These are phyloP conservation scores for Blastocystis sp. DNA, from an alignment of 352 stramenopile genomes.

Conservation along the genomic window DNA sequence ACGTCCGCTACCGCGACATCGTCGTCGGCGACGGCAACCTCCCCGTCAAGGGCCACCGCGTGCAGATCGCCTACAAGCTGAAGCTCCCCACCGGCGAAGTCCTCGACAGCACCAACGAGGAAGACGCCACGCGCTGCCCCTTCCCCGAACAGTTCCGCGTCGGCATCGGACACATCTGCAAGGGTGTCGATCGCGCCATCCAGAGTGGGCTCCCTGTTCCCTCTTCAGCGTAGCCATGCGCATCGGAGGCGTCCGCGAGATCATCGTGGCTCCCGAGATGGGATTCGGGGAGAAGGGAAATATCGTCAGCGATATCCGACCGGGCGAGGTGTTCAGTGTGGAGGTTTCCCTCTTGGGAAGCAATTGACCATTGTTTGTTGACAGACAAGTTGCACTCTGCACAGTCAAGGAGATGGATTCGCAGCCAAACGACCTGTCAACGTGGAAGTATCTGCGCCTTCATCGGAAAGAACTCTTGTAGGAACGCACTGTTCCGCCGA, in stretches of 20 bases:
- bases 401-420: not conserved
- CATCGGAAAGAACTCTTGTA: constrained; percentile 32
- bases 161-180: constrained; percentile 15
- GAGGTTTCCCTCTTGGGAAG: constrained; percentile 21
- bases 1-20: not conserved
- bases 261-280: constrained; percentile 33
- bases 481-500: not conserved
- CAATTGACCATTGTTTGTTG: not conserved
- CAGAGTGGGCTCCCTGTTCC: not conserved
- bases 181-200: constrained; percentile 31
- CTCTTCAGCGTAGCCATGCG: not conserved
- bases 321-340: constrained; percentile 15
- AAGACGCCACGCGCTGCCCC: not conserved
- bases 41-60: constrained; percentile 15
- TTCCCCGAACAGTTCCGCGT: constrained; percentile 22
- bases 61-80: constrained; percentile 36
- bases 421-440: not conserved
- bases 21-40: not conserved
- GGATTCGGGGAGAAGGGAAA: constrained; percentile 46
- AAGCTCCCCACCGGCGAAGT: constrained; percentile 33
- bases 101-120: constrained; percentile 1
- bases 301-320: constrained; percentile 46
- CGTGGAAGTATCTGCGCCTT: not conserved
- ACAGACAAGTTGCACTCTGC: not conserved
- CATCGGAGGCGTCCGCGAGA: constrained; percentile 16